Percentiles rank a stretch among this genome's conserved stretches.
phyloP scores from a whole-genome alignment of 352 stramenopile genomes.

The Aphanomyces invadans region DNA sequence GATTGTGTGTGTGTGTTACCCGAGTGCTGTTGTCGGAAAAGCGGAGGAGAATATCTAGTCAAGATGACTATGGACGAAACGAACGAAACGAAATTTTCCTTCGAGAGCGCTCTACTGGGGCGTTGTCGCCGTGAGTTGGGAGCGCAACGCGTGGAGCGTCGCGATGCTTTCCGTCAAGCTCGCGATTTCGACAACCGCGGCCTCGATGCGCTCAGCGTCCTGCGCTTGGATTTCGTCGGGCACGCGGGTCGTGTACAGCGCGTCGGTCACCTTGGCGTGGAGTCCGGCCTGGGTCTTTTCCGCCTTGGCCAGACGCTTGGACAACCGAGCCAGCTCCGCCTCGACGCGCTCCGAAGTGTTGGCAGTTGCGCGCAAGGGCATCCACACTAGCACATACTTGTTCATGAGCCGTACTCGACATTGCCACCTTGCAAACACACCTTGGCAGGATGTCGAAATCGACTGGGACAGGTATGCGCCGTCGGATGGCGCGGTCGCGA shows the following conservation, averaged over 20 bases:
- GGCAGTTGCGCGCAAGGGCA: constrained; percentile 50
- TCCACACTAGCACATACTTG: constrained; percentile 39
- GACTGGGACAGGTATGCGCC: constrained; percentile 13
- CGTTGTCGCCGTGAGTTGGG: constrained; percentile 1
- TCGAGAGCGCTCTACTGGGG: too few relatives aligned
- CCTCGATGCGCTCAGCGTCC: constrained; percentile 40
- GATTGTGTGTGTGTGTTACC: background rate
- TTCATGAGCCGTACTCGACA: too few relatives aligned
- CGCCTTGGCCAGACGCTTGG: constrained; percentile 58
- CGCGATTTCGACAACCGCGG: constrained; percentile 10
- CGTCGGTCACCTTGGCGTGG: constrained; percentile 32
- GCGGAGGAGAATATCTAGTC: background rate
- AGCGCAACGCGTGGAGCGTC: background rate
- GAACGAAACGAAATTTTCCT: too few relatives aligned
- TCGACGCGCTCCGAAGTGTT: constrained; percentile 59
- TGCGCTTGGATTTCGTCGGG: constrained; percentile 50
- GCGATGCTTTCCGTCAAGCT: constrained; percentile 8
- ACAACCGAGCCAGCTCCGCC: constrained; percentile 49
- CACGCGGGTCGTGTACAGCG: constrained; percentile 56
- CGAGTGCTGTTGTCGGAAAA: too few relatives aligned
- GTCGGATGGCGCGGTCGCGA: background rate
- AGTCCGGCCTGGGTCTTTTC: constrained; percentile 40
- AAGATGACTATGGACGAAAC: background rate
- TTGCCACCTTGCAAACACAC: too few relatives aligned
- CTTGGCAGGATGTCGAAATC: constrained; percentile 4